phyloP scores from a whole-genome alignment of 164 flowering plant genomes.

The Protea cynaroides region DNA sequence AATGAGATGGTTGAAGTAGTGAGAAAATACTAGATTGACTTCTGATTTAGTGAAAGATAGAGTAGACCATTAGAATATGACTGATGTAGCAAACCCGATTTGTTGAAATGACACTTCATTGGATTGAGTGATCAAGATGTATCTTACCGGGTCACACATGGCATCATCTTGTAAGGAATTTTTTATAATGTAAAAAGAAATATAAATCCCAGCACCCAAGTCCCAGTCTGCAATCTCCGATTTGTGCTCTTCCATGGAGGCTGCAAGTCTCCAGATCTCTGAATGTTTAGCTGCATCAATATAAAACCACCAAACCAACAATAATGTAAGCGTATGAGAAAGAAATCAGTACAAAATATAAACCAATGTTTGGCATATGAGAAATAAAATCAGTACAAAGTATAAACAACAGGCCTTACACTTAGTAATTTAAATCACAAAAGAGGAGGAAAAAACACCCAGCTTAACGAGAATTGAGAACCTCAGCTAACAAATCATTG shows the following conservation, averaged over 20 bases:
- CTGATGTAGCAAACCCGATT: not conserved
- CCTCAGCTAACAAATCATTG: not conserved
- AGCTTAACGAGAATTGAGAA: not conserved
- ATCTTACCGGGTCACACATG: constrained; percentile 56
- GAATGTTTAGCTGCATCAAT: constrained; percentile 59
- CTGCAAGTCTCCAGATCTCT: constrained; percentile 72
- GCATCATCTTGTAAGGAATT: constrained; percentile 57
- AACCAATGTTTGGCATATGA: not conserved
- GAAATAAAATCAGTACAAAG: not conserved
- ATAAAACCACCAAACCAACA: not conserved
- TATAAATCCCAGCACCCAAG: constrained; percentile 89
- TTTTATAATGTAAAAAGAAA: constrained; percentile 63
- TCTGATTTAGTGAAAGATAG: too few relatives aligned
- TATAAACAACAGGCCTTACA: not conserved
- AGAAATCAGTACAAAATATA: too few relatives aligned
- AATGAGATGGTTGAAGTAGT: too few relatives aligned
- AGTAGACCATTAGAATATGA: not conserved
- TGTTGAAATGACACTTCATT: not conserved
- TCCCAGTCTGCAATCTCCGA: constrained; percentile 99
- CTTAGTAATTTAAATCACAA: not conserved
- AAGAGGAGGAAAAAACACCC: not conserved
- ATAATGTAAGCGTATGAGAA: too few relatives aligned
- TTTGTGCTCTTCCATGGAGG: constrained; percentile 81
- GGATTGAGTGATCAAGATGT: not conserved
- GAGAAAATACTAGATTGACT: too few relatives aligned